Evolutionary conservation across 169 alveolate genomes (phyloP).

Genomic region (Plasmodium gaboni): DNA sequence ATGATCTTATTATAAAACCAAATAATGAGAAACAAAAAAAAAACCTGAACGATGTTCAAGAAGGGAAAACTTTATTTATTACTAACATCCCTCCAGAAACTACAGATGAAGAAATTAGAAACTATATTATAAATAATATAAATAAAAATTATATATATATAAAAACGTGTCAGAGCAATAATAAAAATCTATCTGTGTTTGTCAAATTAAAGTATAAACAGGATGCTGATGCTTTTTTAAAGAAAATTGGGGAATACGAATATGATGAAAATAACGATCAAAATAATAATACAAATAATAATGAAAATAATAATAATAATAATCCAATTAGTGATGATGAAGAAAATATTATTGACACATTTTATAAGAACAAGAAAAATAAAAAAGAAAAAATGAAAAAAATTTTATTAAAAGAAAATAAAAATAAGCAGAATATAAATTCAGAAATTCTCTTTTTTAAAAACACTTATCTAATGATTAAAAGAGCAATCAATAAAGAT

Average conservation of each 20-base stretch:
- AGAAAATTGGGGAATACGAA: conserved; percentile 70
- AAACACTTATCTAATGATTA: conserved; percentile 69
- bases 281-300: background rate
- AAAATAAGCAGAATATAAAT: background rate
- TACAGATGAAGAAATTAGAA: conserved; percentile 51
- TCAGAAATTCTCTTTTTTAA: conserved; percentile 64
- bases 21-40: background rate
- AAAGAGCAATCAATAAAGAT: conserved; percentile 74
- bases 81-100: conserved; percentile 56
- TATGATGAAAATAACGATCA: conserved; percentile 9
- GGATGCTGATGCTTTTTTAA: conserved; percentile 71
- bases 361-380: conserved; percentile 42
- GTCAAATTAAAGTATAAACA: conserved; percentile 49
- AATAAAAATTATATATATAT: conserved; percentile 44
- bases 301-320: conserved; percentile 15
- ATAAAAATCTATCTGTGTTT: conserved; percentile 37
- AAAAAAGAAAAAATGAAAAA: conserved; percentile 71
- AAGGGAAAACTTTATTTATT: conserved; percentile 70
- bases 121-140: conserved; percentile 35
- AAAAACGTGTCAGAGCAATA: conserved; percentile 25
- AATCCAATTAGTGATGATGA: background rate
- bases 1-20: background rate
- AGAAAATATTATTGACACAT: conserved; percentile 67
- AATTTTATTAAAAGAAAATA: conserved; percentile 29
- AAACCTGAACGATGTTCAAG: conserved; percentile 19